Evolutionary conservation across 305 asterid genomes (phyloP).

Genomic region (Fraxinus sp.): DNA sequence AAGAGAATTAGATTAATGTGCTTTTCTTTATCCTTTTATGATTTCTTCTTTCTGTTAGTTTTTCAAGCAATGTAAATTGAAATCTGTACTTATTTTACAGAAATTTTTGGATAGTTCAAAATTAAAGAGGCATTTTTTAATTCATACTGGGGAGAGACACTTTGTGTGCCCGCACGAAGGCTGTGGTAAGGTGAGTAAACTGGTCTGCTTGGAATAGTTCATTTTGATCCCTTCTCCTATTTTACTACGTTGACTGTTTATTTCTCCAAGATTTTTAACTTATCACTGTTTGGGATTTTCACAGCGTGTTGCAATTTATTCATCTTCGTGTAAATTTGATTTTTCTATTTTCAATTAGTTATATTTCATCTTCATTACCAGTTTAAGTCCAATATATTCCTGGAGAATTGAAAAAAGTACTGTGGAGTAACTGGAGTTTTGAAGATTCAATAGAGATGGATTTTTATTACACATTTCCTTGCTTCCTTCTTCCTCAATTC

Average conservation of each 20-base stretch:
- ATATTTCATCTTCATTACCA: background rate
- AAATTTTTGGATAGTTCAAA: constrained; percentile 99
- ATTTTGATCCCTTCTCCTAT: background rate
- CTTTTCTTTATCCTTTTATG: background rate
- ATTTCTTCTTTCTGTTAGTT: background rate
- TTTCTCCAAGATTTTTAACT: background rate
- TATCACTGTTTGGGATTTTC: background rate
- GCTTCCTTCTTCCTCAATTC: background rate
- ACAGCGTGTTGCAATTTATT: background rate
- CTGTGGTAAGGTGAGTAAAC: constrained; percentile 90
- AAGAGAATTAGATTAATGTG: background rate
- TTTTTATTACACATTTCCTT: background rate
- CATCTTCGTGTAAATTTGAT: background rate
- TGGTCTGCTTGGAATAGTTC: constrained; percentile 16
- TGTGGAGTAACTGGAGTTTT: background rate
- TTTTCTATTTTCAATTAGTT: background rate
- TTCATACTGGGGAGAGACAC: constrained; percentile 99
- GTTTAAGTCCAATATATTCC: background rate
- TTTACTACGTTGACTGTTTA: background rate
- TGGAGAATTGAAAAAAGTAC: background rate
- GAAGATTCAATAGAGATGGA: background rate
- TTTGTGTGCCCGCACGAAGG: constrained; percentile 96
- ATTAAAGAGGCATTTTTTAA: constrained; percentile 91
- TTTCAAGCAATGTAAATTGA: background rate
- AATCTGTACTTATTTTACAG: constrained; percentile 46